Evolutionary conservation across 805 yeast species (phyloP).

Genomic region (Ogataea trehalophila): DNA sequence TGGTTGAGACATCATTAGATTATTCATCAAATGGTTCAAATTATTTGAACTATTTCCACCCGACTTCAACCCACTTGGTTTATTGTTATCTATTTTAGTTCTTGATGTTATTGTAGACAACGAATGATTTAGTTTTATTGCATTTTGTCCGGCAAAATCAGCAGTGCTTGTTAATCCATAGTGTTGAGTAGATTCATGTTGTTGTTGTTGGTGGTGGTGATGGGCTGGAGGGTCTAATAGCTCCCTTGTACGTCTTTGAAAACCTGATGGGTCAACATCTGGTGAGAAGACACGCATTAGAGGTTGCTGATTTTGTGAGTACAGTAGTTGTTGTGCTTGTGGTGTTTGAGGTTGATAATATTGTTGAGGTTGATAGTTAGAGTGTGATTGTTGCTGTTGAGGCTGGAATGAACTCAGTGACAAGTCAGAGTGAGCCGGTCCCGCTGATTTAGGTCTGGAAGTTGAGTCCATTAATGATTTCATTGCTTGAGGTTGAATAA

Average conservation of each 20-base stretch:
- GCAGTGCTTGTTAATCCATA: conserved; percentile 12
- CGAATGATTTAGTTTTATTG: conserved; percentile 26
- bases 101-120: conserved; percentile 25
- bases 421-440: conserved; percentile 28
- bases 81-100: conserved; percentile 14
- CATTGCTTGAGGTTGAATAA: conserved; percentile 1
- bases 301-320: conserved; percentile 9
- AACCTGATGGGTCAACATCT: conserved; percentile 18
- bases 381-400: not conserved
- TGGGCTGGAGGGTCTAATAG: conserved; percentile 9
- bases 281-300: conserved; percentile 26
- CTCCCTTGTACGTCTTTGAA: conserved; percentile 18
- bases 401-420: conserved; percentile 9
- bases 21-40: not conserved
- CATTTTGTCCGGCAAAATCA: conserved; percentile 24
- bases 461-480: conserved; percentile 14
- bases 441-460: conserved; percentile 43
- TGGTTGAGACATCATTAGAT: conserved; percentile 5
- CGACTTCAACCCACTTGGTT: conserved; percentile 11
- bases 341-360: not conserved
- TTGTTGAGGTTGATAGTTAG: not conserved
- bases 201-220: not conserved
- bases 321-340: not conserved
- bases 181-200: conserved; percentile 2
- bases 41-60: conserved; percentile 2